These are phyloP conservation scores for Gloeopeniophorella convolvens DNA, from an alignment of 768 basidiomycete species.

Conservation along the genomic window DNA sequence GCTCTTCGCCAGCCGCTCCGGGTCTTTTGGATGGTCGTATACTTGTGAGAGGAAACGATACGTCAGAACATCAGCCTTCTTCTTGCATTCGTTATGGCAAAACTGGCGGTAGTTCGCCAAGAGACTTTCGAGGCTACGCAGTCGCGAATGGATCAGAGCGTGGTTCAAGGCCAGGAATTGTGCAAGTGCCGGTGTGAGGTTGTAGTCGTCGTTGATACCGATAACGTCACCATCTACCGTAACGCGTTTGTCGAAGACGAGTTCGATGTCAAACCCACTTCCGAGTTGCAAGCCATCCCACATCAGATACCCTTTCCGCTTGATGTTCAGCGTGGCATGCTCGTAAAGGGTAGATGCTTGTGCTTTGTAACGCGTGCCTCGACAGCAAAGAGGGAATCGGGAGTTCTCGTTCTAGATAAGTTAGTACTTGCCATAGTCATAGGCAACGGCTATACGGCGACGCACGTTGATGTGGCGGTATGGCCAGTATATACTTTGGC, in stretches of 20 bases:
- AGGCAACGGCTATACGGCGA: not conserved
- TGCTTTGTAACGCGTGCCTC: slow-evolving; percentile 43
- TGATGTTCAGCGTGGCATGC: slow-evolving; percentile 43
- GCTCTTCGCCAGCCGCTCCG: slow-evolving; percentile 38
- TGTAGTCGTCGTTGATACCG: slow-evolving; percentile 60
- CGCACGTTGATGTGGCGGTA: slow-evolving; percentile 52
- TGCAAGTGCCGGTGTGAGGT: slow-evolving; percentile 55
- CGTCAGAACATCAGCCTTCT: slow-evolving; percentile 49
- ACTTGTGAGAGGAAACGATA: slow-evolving; percentile 59
- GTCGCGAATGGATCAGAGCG: slow-evolving; percentile 37
- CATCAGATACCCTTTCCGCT: slow-evolving; percentile 43
- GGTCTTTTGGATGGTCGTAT: slow-evolving; percentile 49
- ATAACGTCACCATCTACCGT: slow-evolving; percentile 43
- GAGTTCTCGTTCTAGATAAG: slow-evolving; percentile 41
- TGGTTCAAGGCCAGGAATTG: slow-evolving; percentile 56
- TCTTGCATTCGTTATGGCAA: slow-evolving; percentile 40
- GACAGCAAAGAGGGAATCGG: slow-evolving; percentile 38
- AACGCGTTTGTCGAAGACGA: slow-evolving; percentile 51
- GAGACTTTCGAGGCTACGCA: slow-evolving; percentile 39
- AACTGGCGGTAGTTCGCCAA: slow-evolving; percentile 47
- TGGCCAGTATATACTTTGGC: slow-evolving; percentile 54
- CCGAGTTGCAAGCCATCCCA: slow-evolving; percentile 53
- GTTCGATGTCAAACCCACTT: slow-evolving; percentile 59
- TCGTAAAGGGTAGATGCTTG: slow-evolving; percentile 41
- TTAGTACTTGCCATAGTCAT: not conserved